Percentiles rank a stretch among this genome's conserved stretches.
Evolutionary conservation across 805 yeast species (phyloP).

Genomic region (Kodamaea kakaduensis): DNA sequence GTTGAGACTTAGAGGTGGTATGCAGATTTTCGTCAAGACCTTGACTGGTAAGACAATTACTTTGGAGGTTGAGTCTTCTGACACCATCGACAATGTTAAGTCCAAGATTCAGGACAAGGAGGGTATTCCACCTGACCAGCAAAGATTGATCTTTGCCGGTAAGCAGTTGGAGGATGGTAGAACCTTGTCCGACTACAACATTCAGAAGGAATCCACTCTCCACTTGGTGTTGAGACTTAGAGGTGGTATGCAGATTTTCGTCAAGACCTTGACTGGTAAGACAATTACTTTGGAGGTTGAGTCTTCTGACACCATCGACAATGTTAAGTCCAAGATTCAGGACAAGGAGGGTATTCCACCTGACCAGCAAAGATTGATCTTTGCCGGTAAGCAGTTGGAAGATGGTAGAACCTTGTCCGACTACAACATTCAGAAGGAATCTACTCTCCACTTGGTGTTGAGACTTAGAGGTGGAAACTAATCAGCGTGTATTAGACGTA

Average conservation of each 20-base stretch:
- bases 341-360: conserved; percentile 45
- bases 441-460: conserved; percentile 32
- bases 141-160: conserved; percentile 45
- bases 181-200: conserved; percentile 37
- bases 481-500: no score
- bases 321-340: conserved; percentile 54
- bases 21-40: conserved; percentile 42
- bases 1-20: conserved; percentile 90
- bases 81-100: conserved; percentile 89
- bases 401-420: conserved; percentile 34
- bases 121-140: conserved; percentile 45
- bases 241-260: conserved; percentile 44
- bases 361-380: conserved; percentile 43
- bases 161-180: conserved; percentile 43
- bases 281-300: conserved; percentile 90
- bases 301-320: conserved; percentile 96
- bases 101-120: conserved; percentile 42
- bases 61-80: conserved; percentile 95
- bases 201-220: conserved; percentile 42
- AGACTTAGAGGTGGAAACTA: conserved; percentile 47
- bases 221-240: conserved; percentile 34
- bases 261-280: conserved; percentile 57
- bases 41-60: conserved; percentile 68
- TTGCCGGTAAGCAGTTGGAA: conserved; percentile 47
- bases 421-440: conserved; percentile 45